Conservation (phyloP, 345 rosid genomes). For the Sonneratia alba region DNA sequence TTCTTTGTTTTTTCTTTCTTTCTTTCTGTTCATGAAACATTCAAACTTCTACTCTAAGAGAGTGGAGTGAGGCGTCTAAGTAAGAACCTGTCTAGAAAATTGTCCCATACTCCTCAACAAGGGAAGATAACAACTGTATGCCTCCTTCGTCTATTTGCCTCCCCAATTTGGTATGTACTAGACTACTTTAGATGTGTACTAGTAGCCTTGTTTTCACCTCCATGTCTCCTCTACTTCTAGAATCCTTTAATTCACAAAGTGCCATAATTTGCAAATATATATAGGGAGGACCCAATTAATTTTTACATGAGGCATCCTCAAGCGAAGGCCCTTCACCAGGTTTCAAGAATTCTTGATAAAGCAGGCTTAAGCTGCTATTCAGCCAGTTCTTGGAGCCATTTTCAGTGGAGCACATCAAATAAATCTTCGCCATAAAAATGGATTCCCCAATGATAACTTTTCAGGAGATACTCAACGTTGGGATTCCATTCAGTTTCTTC, state of each 20-base stretch:
- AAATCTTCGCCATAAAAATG: neutral
- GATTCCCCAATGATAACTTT: neutral
- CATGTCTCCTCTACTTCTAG: too few species aligned
- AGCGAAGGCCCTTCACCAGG: neutral
- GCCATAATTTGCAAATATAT: neutral
- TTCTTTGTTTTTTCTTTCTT: neutral
- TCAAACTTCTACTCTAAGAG: too few species aligned
- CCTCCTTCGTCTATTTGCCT: too few species aligned
- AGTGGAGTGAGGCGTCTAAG: too few species aligned
- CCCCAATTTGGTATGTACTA: too few species aligned
- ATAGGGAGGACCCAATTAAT: neutral
- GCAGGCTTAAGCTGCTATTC: neutral
- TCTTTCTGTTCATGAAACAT: neutral
- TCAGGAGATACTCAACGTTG: neutral
- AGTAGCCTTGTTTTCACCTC: too few species aligned
- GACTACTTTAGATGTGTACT: too few species aligned
- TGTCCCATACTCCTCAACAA: too few species aligned
- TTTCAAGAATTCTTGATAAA: neutral
- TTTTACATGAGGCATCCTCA: neutral
- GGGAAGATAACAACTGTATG: too few species aligned
- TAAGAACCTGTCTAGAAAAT: too few species aligned
- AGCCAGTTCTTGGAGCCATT: neutral
- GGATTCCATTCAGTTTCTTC: conserved; percentile 6
- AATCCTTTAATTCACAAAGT: too few species aligned
- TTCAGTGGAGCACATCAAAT: neutral